Conservation (phyloP, 306 rosid genomes). For the Notholithocarpus densiflorus region DNA sequence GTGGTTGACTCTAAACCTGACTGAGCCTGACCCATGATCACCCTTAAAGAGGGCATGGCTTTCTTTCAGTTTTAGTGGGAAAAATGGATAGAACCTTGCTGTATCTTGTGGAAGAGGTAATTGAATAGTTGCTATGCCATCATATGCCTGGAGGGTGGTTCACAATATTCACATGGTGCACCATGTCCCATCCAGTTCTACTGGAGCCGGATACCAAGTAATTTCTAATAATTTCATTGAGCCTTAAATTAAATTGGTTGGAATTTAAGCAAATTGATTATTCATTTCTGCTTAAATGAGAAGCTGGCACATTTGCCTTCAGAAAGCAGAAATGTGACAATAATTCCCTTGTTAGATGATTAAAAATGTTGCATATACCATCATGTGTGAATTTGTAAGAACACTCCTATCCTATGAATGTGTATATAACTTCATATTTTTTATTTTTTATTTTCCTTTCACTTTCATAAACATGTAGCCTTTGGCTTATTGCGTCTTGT, state of each 20-base stretch:
- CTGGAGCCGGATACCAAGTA: neutral
- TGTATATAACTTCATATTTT: slow-evolving; percentile 1
- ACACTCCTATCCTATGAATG: neutral
- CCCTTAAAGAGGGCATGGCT: neutral
- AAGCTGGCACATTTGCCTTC: slow-evolving; percentile 3
- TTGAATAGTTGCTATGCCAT: neutral
- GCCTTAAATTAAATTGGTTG: neutral
- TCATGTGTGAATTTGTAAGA: slow-evolving; percentile 1
- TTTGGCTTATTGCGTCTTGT: slow-evolving; percentile 5
- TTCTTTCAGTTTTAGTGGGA: neutral
- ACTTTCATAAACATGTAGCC: neutral
- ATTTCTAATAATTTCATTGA: neutral
- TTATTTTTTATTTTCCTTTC: neutral
- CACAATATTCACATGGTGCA: neutral
- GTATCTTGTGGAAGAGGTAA: neutral
- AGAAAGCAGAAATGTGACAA: slow-evolving; percentile 15
- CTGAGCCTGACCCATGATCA: too few species aligned
- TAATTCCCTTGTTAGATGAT: slow-evolving; percentile 10
- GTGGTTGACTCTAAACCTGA: too few species aligned
- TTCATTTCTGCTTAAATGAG: slow-evolving; percentile 10
- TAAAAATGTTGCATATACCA: neutral
- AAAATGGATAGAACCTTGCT: neutral
- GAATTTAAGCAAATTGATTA: slow-evolving; percentile 12
- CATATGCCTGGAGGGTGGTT: slow-evolving; percentile 7
- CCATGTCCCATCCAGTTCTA: neutral